Conservation (phyloP, 1,139 yeast genomes). For the Magnusiomyces tetraspermus region DNA sequence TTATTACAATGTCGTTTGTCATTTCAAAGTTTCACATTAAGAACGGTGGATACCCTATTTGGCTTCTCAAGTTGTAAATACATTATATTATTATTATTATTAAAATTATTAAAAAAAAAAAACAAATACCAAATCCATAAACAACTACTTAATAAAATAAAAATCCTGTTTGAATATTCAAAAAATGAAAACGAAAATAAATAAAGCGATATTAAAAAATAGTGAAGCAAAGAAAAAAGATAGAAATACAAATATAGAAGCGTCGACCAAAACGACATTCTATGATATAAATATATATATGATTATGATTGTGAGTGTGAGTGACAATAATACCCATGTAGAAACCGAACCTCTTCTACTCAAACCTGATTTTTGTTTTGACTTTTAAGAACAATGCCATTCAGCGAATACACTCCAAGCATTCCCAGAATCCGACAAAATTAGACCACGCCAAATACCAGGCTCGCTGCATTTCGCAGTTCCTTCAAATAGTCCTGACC, state of each 20-base stretch:
- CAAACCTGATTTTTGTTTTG: too few species aligned
- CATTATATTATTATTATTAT: too few species aligned
- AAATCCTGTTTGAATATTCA: not conserved
- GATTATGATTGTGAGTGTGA: too few species aligned
- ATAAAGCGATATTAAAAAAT: too few species aligned
- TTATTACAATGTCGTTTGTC: constrained; percentile 42
- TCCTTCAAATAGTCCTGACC: constrained; percentile 11
- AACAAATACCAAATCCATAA: not conserved
- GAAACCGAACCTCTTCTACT: too few species aligned
- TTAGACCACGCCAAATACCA: constrained; percentile 79
- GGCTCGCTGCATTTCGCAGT: constrained; percentile 11
- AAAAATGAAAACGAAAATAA: not conserved
- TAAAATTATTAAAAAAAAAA: constrained; percentile 2
- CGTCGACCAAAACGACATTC: too few species aligned
- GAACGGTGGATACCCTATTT: constrained; percentile 38
- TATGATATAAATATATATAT: too few species aligned
- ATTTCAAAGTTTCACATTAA: constrained; percentile 46
- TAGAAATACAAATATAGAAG: too few species aligned
- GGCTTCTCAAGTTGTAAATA: constrained; percentile 11
- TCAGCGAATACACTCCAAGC: constrained; percentile 91
- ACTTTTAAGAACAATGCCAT: constrained; percentile 53
- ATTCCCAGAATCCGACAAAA: constrained; percentile 66
- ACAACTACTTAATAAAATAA: not conserved
- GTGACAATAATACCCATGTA: too few species aligned
- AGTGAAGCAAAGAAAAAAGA: too few species aligned